Evolutionary conservation across 148 eudicot genomes (phyloP).

Genomic region (Rhododendron kiyosumense): DNA sequence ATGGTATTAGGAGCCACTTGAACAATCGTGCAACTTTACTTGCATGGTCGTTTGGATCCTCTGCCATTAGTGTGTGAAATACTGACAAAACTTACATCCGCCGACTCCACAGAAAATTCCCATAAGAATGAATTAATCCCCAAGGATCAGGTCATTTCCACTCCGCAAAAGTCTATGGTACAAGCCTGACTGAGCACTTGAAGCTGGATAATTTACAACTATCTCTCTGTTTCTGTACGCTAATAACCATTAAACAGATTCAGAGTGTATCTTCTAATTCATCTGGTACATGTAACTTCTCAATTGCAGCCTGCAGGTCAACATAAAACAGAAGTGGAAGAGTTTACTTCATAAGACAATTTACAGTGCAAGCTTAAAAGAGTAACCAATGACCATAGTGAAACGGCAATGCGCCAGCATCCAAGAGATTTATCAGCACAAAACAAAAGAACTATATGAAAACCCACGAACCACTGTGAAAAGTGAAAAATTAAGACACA

Average conservation of each 20-base stretch:
- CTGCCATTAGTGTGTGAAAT: background rate
- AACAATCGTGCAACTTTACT: background rate
- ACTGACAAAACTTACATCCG: background rate
- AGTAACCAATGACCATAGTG: background rate
- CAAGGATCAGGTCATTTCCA: background rate
- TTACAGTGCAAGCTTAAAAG: background rate
- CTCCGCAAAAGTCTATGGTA: slow-evolving; percentile 4
- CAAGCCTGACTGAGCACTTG: slow-evolving; percentile 12
- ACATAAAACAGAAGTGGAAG: background rate
- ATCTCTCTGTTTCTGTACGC: slow-evolving; percentile 12
- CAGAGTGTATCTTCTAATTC: slow-evolving; percentile 58
- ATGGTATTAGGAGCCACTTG: background rate
- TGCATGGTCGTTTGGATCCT: background rate
- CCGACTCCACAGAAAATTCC: background rate
- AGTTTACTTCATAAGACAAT: background rate
- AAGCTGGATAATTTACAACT: slow-evolving; percentile 20
- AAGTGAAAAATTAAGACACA: background rate
- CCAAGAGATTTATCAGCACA: background rate
- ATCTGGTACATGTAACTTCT: slow-evolving; percentile 95
- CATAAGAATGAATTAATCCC: background rate
- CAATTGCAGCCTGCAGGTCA: slow-evolving; percentile 74
- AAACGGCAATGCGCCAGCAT: background rate
- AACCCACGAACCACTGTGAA: background rate
- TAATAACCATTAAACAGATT: background rate
- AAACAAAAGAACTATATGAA: background rate